Evolutionary conservation across 495 filamentous ascomycete genomes (phyloP), one percentile per base, ranked within the genome.

Genomic region (Tuber melanosporum): DNA sequence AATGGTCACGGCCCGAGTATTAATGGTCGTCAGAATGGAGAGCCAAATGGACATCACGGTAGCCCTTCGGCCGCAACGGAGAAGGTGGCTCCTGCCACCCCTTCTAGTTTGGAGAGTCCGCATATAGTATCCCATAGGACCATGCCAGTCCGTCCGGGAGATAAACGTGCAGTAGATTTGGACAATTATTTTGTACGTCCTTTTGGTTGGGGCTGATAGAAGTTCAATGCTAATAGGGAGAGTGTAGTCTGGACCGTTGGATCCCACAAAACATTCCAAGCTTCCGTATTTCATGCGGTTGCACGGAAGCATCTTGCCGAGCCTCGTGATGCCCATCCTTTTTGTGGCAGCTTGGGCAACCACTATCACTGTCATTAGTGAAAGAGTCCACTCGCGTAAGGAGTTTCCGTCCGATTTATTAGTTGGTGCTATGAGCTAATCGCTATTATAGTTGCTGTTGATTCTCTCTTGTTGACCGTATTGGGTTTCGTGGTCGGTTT

Each of bases 401-500:
- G n/a, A n/a, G 88, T 84, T 44, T 73, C 20, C 32, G 39, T 22
- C 36, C 42, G 10, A 44, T n/a, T 17, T 49, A 12, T 71, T 14
- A 9, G 36, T 36, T 42, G 41, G 14, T 5, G 32, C 20, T n/a
- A 49, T 26, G 71, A 47, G 41, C 71, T 73, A 12, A 73, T 66
- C 43, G 44, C 42, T 39, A 47, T 45, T 39, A 47, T 66, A 86
- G 84, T 92, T 3, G 88, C 88, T 36, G 90, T 95, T 42, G 87
- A 88, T 77, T 89, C 87, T 39, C 87, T 94, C 74, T 87, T 97
- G 14, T 88, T 97, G 47, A 96, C 93, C 20, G 91, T 96, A 17
- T 89, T 93, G 43, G 93, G 93, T 91, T 95, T 97, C 87, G 92
- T 96, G 77, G 92, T 97, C 80, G 92, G 91, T 87, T 84, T 96